These are phyloP conservation scores for Stachybotrys chlorohalonatus DNA, from an alignment of 2,329 filamentous ascomycete genomes.

Conservation along the genomic window DNA sequence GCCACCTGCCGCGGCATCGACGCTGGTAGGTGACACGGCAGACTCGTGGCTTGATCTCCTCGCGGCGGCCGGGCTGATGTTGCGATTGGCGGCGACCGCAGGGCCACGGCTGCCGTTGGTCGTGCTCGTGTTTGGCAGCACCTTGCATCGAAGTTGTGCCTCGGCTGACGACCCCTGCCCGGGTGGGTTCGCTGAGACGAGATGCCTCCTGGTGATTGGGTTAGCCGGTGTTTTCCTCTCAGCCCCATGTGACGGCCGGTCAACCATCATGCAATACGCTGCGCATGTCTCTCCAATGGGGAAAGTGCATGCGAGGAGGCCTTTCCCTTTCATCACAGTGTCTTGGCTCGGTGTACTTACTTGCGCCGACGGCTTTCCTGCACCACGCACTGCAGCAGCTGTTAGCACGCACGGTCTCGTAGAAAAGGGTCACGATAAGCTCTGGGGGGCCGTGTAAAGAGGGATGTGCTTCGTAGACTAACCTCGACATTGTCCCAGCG, in stretches of 20 bases:
- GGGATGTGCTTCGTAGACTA: slow-evolving; percentile 5
- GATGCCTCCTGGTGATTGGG: slow-evolving; percentile 30
- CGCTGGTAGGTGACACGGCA: slow-evolving; percentile 20
- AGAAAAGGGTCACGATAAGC: not conserved
- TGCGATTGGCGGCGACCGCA: slow-evolving; percentile 16
- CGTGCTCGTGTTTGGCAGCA: slow-evolving; percentile 5
- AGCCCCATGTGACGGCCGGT: not conserved
- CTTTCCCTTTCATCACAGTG: not conserved
- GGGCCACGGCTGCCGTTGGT: slow-evolving; percentile 8
- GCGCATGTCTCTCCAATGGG: not conserved
- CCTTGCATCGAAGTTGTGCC: slow-evolving; percentile 32
- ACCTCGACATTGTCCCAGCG: slow-evolving; percentile 66
- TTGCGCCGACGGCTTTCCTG: slow-evolving; percentile 80
- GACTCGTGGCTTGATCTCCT: slow-evolving; percentile 16
- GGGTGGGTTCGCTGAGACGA: slow-evolving; percentile 27
- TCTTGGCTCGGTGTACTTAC: slow-evolving; percentile 40
- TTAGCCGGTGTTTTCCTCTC: not conserved
- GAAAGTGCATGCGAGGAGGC: not conserved
- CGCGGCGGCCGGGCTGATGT: slow-evolving; percentile 23
- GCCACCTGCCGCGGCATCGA: slow-evolving; percentile 9
- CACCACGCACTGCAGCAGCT: slow-evolving; percentile 46
- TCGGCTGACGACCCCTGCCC: slow-evolving; percentile 30
- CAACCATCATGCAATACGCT: not conserved
- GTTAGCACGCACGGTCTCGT: not conserved
- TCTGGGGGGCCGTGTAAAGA: not conserved